Conservation (phyloP, 352 stramenopile genomes). For the Labyrinthula sp. region DNA sequence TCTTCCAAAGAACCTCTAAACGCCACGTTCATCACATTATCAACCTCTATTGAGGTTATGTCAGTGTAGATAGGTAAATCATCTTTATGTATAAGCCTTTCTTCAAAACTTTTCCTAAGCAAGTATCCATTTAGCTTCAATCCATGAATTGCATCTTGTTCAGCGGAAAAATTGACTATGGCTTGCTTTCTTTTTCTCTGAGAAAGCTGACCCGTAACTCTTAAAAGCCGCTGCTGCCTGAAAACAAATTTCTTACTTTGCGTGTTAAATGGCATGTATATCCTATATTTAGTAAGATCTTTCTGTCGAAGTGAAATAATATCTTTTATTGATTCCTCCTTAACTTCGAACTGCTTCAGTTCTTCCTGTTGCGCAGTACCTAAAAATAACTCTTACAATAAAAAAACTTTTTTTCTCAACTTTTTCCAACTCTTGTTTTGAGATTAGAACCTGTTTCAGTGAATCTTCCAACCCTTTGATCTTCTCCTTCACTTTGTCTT, state of each 20-base stretch:
- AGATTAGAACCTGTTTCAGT: conserved; percentile 58
- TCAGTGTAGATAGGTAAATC: conserved; percentile 12
- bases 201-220: not conserved
- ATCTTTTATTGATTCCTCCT: no score
- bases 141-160: not conserved
- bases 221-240: not conserved
- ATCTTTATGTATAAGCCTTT: not conserved
- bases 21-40: conserved; percentile 1
- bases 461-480: conserved; percentile 58
- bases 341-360: not conserved
- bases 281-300: not conserved
- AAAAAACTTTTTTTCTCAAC: conserved; percentile 1
- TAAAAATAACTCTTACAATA: no score
- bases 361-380: no score
- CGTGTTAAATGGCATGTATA: not conserved
- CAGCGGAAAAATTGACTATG: not conserved
- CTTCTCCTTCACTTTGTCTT: conserved; percentile 43
- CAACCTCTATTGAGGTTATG: not conserved
- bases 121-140: conserved; percentile 1
- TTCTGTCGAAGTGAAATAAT: no score
- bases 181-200: not conserved
- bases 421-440: conserved; percentile 53
- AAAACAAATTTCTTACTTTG: not conserved
- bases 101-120: not conserved
- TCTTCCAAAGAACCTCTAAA: conserved; percentile 1